These are phyloP conservation scores for Chalciporus sphaerocephalus DNA, from an alignment of 768 basidiomycete genomes.

Conservation along the genomic window DNA sequence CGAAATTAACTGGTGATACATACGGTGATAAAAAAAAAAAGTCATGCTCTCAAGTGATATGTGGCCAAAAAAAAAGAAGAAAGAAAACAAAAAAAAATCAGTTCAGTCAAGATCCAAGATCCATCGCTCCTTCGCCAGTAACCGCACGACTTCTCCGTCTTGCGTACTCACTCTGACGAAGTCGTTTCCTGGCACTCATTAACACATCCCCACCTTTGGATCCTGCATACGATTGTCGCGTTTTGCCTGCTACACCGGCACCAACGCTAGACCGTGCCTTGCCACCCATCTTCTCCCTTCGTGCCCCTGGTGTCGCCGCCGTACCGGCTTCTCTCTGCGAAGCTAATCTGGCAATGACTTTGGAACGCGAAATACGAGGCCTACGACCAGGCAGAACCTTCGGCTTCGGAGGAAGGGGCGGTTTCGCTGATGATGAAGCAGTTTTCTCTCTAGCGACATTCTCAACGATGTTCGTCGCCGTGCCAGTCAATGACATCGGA, in stretches of 20 bases:
- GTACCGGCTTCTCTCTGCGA: conserved; percentile 54
- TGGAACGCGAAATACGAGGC: conserved; percentile 77
- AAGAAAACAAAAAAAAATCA: not conserved
- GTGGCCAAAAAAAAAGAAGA: not conserved
- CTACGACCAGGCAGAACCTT: conserved; percentile 45
- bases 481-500: conserved; percentile 28
- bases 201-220: conserved; percentile 36
- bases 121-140: conserved; percentile 10
- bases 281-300: conserved; percentile 24
- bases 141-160: conserved; percentile 47
- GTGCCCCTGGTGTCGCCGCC: conserved; percentile 6
- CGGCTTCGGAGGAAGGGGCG: conserved; percentile 23
- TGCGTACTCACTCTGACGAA: conserved; percentile 72
- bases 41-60: conserved; percentile 7
- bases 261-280: conserved; percentile 52
- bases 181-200: conserved; percentile 68
- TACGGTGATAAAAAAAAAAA: not conserved
- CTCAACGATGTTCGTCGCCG: conserved; percentile 26
- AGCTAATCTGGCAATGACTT: conserved; percentile 71
- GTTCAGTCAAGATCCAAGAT: conserved; percentile 13
- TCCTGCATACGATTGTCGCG: conserved; percentile 21
- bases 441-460: conserved; percentile 1
- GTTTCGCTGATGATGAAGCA: conserved; percentile 4
- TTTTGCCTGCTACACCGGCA: conserved; percentile 26
- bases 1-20: conserved; percentile 14